Base-by-base conservation (phyloP, 495 filamentous ascomycete genomes). In the Podospora didyma region DNA sequence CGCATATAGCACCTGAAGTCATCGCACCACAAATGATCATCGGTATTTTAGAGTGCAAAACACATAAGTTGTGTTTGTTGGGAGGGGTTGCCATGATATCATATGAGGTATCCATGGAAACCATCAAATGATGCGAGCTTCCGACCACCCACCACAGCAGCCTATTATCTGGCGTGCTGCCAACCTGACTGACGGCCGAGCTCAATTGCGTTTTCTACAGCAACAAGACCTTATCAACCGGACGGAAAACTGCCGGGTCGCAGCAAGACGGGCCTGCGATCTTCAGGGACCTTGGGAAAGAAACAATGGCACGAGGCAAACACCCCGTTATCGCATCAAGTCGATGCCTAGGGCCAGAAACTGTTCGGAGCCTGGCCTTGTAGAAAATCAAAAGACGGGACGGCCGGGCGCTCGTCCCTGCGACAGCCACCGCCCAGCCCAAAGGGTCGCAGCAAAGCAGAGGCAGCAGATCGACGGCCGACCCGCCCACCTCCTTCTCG, bases 401-500 rank as follows among this genome's bases (percentile, higher is more conserved):
- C 39, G 39, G 39, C 39, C 9, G 26, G 26, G 4, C 26, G 9
- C 4, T 31, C 26, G 26, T 31, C 26, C 26, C 26, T 31, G 26
- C 26, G 3, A 31, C 26, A 31, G 26, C 26, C 26, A 31, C 26
- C 26, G 9, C 3, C 26, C 26, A 3, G 9, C 26, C 26, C 39
- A 5, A 31, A 31, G 26, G 26, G 26, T 31, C 26, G 14, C 28
- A 39, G 53, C 53, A 48, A 31, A 26, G n/a, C 11, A 42, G 14
- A 10, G 9, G 1, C 6, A 20, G 7, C 49, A 49, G 35, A 52
- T 49, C 56, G 47, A 53, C 44, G 39, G 12, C 39, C 39, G 39
- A 42, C 39, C 39, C 56, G 31, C 45, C 19, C 46, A 42, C 17
- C 23, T 52, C 44, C 31, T 45, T 17, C 47, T 53, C 47, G 44